Evolutionary conservation across 768 basidiomycete species (phyloP).

Genomic region (Coprinellus aureogranulatus): DNA sequence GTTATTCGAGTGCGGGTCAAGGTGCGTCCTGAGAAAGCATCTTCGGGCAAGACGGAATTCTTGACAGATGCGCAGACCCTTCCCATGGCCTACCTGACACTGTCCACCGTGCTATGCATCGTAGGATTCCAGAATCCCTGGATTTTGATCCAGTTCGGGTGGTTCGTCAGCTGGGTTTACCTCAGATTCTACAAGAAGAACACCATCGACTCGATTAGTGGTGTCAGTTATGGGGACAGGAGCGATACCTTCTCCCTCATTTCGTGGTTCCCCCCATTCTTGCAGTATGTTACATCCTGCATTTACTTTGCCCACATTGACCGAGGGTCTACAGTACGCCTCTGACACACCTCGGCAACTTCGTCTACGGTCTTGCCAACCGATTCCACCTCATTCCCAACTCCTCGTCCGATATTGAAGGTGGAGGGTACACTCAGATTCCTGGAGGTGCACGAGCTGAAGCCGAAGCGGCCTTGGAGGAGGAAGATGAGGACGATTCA

Average conservation of each 20-base stretch:
- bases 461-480: slow-evolving; percentile 73
- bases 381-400: slow-evolving; percentile 75
- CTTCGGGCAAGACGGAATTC: background rate
- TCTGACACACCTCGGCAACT: slow-evolving; percentile 63
- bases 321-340: slow-evolving; percentile 55
- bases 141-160: slow-evolving; percentile 97
- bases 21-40: slow-evolving; percentile 41
- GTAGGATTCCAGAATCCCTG: slow-evolving; percentile 86
- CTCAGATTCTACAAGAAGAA: slow-evolving; percentile 96
- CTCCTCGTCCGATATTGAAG: slow-evolving; percentile 63
- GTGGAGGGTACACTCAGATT: slow-evolving; percentile 66
- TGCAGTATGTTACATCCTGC: slow-evolving; percentile 63
- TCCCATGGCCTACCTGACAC: slow-evolving; percentile 90
- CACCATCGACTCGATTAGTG: slow-evolving; percentile 57
- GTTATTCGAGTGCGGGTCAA: slow-evolving; percentile 85
- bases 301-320: slow-evolving; percentile 3
- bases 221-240: slow-evolving; percentile 81
- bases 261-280: slow-evolving; percentile 94
- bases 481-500: slow-evolving; percentile 57
- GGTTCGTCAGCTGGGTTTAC: slow-evolving; percentile 94
- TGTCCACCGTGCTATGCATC: slow-evolving; percentile 83
- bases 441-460: slow-evolving; percentile 84
- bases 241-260: slow-evolving; percentile 95
- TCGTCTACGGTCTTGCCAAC: slow-evolving; percentile 63
- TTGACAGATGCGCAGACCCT: slow-evolving; percentile 54